Percentiles rank a stretch among this genome's conserved stretches.
Conservation (phyloP, 2,329 filamentous ascomycete genomes). For the Zymoseptoria brevis region DNA sequence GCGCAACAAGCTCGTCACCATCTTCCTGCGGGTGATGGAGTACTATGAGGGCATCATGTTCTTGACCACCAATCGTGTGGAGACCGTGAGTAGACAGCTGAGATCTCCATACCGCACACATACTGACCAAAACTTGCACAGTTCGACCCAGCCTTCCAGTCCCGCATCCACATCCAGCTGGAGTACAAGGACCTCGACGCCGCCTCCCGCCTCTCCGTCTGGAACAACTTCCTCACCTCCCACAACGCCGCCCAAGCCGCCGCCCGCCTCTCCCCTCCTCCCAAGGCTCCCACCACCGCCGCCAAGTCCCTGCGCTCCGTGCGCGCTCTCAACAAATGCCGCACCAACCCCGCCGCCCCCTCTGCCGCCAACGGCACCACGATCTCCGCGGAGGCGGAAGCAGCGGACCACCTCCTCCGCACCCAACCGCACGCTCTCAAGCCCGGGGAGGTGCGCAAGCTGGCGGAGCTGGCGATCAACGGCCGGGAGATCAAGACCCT, state of each 20-base stretch:
- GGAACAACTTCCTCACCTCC: slow-evolving; percentile 38
- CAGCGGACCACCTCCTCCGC: slow-evolving; percentile 15
- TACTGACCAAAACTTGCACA: neutral
- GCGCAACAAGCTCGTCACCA: slow-evolving; percentile 41
- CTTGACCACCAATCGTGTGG: slow-evolving; percentile 39
- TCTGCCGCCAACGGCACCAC: slow-evolving; percentile 7
- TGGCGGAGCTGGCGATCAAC: slow-evolving; percentile 30
- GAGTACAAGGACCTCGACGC: slow-evolving; percentile 36
- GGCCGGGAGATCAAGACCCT: slow-evolving; percentile 38
- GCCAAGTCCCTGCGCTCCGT: slow-evolving; percentile 6
- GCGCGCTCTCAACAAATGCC: neutral
- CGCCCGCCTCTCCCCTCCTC: slow-evolving; percentile 12
- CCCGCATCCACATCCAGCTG: slow-evolving; percentile 38
- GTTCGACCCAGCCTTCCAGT: slow-evolving; percentile 41
- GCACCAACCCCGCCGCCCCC: neutral
- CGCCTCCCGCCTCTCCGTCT: slow-evolving; percentile 33
- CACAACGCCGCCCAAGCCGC: slow-evolving; percentile 21
- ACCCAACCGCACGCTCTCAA: slow-evolving; percentile 25
- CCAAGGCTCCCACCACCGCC: slow-evolving; percentile 14
- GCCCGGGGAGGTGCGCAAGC: slow-evolving; percentile 24
- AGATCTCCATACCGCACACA: neutral
- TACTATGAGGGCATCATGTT: slow-evolving; percentile 39
- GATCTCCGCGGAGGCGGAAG: neutral
- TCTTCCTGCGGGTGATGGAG: slow-evolving; percentile 32
- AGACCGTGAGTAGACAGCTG: slow-evolving; percentile 14